phyloP scores from a whole-genome alignment of 139 green algal genomes.

The Chlorella sp. region DNA sequence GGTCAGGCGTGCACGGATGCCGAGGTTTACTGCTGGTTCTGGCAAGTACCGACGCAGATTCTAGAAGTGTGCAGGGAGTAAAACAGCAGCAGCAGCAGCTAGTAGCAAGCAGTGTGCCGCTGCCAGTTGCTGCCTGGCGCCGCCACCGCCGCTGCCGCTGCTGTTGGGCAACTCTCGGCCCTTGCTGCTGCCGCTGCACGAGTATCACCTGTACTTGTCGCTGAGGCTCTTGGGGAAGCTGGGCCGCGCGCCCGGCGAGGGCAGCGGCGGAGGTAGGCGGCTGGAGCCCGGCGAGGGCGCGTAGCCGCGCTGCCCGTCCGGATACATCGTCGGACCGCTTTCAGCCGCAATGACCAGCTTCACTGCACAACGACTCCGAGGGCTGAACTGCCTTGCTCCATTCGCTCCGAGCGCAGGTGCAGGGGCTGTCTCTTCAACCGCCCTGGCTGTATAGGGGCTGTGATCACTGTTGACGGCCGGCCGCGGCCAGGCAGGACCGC shows the following conservation, averaged over 20 bases:
- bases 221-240: slow-evolving; percentile 25
- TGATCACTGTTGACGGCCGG: no score
- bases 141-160: neutral
- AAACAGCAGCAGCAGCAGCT: neutral
- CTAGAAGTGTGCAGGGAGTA: neutral
- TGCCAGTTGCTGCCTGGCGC: no score
- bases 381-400: no score
- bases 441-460: no score
- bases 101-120: neutral
- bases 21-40: neutral
- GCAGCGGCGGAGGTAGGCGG: neutral
- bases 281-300: neutral
- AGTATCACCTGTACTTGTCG: slow-evolving; percentile 33
- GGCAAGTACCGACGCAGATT: neutral
- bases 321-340: neutral
- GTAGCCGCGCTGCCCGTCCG: neutral
- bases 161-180: neutral
- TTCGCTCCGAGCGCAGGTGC: no score
- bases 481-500: no score
- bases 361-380: no score
- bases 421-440: no score
- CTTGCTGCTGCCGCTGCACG: no score
- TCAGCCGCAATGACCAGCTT: no score
- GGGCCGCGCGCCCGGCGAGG: neutral
- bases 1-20: neutral